Percentiles rank a stretch among this genome's conserved stretches.
Conservation (phyloP, 108 stramenopile species). For the Fistulifera solaris region DNA sequence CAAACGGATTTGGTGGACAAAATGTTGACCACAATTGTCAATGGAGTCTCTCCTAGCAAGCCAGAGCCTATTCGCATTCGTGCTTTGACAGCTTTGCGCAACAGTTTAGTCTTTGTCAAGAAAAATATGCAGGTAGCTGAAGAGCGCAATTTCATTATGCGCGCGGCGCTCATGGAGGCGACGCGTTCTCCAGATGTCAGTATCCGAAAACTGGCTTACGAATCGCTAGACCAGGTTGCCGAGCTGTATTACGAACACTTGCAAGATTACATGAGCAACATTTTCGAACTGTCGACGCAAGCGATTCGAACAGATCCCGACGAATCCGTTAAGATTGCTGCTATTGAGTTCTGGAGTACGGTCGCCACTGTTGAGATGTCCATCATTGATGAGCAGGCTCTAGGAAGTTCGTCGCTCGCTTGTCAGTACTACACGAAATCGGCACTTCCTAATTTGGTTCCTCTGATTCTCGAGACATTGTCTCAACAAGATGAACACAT, state of each 20-base stretch:
- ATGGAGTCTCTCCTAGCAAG: slow-evolving; percentile 81
- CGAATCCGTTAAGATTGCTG: slow-evolving; percentile 74
- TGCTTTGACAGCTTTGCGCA: slow-evolving; percentile 81
- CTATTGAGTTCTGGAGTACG: slow-evolving; percentile 94
- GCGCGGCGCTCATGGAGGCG: slow-evolving; percentile 89
- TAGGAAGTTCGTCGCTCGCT: slow-evolving; percentile 26
- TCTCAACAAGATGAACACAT: too few species aligned
- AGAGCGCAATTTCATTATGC: slow-evolving; percentile 93
- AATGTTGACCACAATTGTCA: slow-evolving; percentile 94
- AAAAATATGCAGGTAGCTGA: slow-evolving; percentile 86
- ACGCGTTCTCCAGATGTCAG: slow-evolving; percentile 60
- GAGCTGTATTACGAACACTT: slow-evolving; percentile 89
- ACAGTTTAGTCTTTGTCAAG: slow-evolving; percentile 83
- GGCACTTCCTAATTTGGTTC: slow-evolving; percentile 70
- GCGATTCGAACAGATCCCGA: slow-evolving; percentile 74
- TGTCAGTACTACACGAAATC: slow-evolving; percentile 73
- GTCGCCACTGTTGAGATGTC: slow-evolving; percentile 87
- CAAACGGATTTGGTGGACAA: slow-evolving; percentile 67
- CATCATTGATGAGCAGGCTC: slow-evolving; percentile 60
- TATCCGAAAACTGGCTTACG: slow-evolving; percentile 81
- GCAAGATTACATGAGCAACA: slow-evolving; percentile 80
- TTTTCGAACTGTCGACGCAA: slow-evolving; percentile 85
- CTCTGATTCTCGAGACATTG: slow-evolving; percentile 74
- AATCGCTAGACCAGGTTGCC: slow-evolving; percentile 84
- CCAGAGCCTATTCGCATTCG: slow-evolving; percentile 77